phyloP scores from a whole-genome alignment of 2,329 filamentous ascomycete species.

The Dothideomycetes sp. region DNA sequence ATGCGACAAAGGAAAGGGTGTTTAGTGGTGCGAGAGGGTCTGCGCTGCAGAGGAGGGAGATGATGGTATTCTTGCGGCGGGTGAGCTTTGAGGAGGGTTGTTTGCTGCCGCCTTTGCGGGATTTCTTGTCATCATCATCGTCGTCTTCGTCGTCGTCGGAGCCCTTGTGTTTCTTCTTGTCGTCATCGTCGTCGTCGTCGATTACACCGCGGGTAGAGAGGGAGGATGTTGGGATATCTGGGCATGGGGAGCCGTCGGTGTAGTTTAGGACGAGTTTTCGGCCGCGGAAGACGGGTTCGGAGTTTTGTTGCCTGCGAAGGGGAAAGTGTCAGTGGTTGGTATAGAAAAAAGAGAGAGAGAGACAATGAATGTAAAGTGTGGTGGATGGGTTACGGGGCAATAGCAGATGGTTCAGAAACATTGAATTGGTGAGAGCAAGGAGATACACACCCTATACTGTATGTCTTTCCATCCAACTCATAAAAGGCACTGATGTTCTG shows the following conservation, averaged over 20 bases:
- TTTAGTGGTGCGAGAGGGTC: constrained; percentile 63
- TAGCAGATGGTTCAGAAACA: no score
- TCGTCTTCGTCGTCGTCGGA: constrained; percentile 24
- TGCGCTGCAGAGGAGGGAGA: constrained; percentile 87
- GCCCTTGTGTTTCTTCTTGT: constrained; percentile 29
- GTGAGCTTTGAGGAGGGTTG: constrained; percentile 42
- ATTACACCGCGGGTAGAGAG: constrained; percentile 31
- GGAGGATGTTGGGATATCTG: constrained; percentile 17
- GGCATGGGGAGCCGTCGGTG: constrained; percentile 42
- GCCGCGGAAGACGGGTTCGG: constrained; percentile 49
- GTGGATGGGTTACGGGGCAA: no score
- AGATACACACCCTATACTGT: constrained; percentile 62
- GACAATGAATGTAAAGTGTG: no score
- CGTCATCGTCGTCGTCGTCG: constrained; percentile 27
- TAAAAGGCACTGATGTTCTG: constrained; percentile 75
- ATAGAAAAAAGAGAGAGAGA: no score
- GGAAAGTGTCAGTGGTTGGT: background rate
- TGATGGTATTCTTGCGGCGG: constrained; percentile 71
- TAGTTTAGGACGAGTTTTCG: constrained; percentile 51
- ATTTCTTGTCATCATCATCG: constrained; percentile 19
- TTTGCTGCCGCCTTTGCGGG: constrained; percentile 16
- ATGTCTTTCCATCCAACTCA: constrained; percentile 53
- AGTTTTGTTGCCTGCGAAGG: constrained; percentile 47
- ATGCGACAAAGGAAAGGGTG: constrained; percentile 71
- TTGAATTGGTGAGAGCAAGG: no score